These are phyloP conservation scores for Boletus fagicola DNA, from an alignment of 768 basidiomycete genomes.

Conservation along the genomic window DNA sequence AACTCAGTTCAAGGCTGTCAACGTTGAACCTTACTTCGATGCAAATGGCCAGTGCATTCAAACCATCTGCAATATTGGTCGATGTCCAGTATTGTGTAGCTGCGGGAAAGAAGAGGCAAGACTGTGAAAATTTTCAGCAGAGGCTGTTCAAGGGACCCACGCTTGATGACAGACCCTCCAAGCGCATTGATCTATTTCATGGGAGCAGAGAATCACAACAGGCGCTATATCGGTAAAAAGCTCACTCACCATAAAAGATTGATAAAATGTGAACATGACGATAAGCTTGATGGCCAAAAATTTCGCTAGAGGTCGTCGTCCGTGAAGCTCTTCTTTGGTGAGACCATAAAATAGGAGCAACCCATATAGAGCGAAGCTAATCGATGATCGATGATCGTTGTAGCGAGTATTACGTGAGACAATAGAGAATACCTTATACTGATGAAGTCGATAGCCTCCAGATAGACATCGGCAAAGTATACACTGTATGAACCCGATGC, in stretches of 20 bases:
- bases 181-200: conserved; percentile 58
- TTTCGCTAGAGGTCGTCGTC: conserved; percentile 76
- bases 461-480: conserved; percentile 65
- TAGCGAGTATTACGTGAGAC: neutral
- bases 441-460: conserved; percentile 71
- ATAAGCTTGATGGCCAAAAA: conserved; percentile 86
- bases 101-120: conserved; percentile 14
- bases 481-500: conserved; percentile 55
- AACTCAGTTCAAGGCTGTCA: conserved; percentile 3
- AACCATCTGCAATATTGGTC: conserved; percentile 80
- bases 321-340: conserved; percentile 74
- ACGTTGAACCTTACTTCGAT: conserved; percentile 58
- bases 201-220: neutral
- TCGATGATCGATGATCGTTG: neutral
- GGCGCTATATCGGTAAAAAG: neutral
- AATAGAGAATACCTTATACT: conserved; percentile 63
- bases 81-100: conserved; percentile 81
- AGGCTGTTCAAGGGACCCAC: conserved; percentile 31
- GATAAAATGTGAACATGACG: conserved; percentile 89
- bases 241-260: conserved; percentile 63
- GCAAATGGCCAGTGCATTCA: conserved; percentile 78
- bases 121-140: neutral
- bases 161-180: conserved; percentile 66
- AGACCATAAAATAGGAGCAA: conserved; percentile 81
- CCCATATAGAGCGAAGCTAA: conserved; percentile 81